Percentiles rank a stretch among this genome's conserved stretches.
Conservation (phyloP, 352 stramenopile genomes). For the Lagenidium sp. region DNA sequence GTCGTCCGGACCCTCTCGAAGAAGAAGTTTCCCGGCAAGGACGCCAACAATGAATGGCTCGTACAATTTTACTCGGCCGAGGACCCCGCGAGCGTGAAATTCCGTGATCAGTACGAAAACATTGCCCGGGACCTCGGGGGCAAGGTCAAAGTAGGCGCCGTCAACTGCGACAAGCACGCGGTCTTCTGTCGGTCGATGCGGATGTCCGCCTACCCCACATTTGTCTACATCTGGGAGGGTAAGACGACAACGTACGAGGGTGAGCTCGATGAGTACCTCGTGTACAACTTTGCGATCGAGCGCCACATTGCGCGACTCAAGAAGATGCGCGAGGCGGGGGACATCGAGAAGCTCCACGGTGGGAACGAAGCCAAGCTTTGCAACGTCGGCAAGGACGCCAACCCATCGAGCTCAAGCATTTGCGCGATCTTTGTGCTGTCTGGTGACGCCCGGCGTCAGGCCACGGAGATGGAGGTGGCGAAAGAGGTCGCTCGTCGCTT, state of each 20-base stretch:
- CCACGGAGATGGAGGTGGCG: conserved; percentile 40
- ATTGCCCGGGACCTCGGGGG: conserved; percentile 54
- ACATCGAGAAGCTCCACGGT: conserved; percentile 62
- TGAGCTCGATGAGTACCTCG: conserved; percentile 64
- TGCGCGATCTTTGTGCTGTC: conserved; percentile 73
- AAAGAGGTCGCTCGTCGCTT: conserved; percentile 56
- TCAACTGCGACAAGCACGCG: conserved; percentile 68
- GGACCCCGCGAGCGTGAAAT: conserved; percentile 45
- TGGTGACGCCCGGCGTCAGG: conserved; percentile 21
- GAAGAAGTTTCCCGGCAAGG: conserved; percentile 64
- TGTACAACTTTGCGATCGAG: conserved; percentile 82
- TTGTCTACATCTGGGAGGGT: conserved; percentile 63
- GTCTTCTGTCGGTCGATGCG: conserved; percentile 37
- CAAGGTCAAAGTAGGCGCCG: conserved; percentile 66
- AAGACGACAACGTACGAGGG: conserved; percentile 39
- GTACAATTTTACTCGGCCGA: conserved; percentile 67
- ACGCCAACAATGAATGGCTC: conserved; percentile 74
- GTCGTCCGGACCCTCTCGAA: conserved; percentile 43
- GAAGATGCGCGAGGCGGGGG: conserved; percentile 47
- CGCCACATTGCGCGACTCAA: conserved; percentile 66
- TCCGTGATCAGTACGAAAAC: conserved; percentile 49
- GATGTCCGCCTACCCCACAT: conserved; percentile 33
- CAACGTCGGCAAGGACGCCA: conserved; percentile 58
- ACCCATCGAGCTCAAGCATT: conserved; percentile 34
- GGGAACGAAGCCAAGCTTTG: conserved; percentile 71